A percentile compares a stretch with the other conserved stretches of the same genome.
These are phyloP conservation scores for Paxillus ammoniavirescens DNA, from an alignment of 768 basidiomycete genomes.

Conservation along the genomic window DNA sequence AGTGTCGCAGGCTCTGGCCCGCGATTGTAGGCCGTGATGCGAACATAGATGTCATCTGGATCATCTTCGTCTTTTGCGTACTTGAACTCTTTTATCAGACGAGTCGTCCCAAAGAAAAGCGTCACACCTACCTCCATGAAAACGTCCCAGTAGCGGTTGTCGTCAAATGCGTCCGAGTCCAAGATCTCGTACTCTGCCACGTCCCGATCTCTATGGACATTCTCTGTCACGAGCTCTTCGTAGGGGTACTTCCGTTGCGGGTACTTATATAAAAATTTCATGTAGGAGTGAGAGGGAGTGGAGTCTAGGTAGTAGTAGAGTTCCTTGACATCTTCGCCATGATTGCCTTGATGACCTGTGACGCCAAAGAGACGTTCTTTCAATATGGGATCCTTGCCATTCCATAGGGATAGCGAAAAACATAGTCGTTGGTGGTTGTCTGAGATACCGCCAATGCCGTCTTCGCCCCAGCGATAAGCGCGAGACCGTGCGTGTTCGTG, in stretches of 20 bases:
- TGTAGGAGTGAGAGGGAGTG: slow-evolving; percentile 98
- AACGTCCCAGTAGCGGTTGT: slow-evolving; percentile 96
- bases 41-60: slow-evolving; percentile 83
- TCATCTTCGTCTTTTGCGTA: slow-evolving; percentile 97
- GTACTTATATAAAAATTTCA: slow-evolving; percentile 99
- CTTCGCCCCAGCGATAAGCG: slow-evolving; percentile 98
- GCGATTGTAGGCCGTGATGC: slow-evolving; percentile 95
- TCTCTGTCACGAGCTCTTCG: slow-evolving; percentile 88
- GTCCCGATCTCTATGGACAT: slow-evolving; percentile 74
- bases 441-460: slow-evolving; percentile 95
- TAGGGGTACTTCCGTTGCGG: slow-evolving; percentile 92
- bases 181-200: slow-evolving; percentile 91
- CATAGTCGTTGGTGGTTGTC: slow-evolving; percentile 96
- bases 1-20: slow-evolving; percentile 93
- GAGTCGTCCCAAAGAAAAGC: slow-evolving; percentile 3
- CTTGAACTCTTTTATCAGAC: slow-evolving; percentile 38
- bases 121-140: slow-evolving; percentile 80
- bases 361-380: slow-evolving; percentile 97
- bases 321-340: slow-evolving; percentile 99
- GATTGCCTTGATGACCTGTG: slow-evolving; percentile 96
- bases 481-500: slow-evolving; percentile 92
- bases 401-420: slow-evolving; percentile 91
- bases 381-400: slow-evolving; percentile 88
- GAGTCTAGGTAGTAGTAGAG: slow-evolving; percentile 98
- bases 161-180: slow-evolving; percentile 89